Evolutionary conservation across 2,329 filamentous ascomycete species (phyloP).

Genomic region (Magnaporthales sp.): DNA sequence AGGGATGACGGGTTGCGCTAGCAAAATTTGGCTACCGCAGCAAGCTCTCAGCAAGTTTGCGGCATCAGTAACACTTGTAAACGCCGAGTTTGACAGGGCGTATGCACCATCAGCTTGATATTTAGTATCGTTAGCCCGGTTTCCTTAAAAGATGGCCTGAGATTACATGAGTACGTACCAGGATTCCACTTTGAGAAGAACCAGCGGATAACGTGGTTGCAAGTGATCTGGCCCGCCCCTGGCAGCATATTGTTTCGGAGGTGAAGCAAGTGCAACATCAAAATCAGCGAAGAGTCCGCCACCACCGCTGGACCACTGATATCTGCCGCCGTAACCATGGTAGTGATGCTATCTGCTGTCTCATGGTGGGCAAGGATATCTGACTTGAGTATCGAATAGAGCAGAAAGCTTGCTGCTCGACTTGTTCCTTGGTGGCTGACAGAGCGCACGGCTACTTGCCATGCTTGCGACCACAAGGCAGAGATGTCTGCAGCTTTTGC

Average conservation of each 20-base stretch:
- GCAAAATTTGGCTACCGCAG: slow-evolving; percentile 41
- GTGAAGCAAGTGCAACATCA: slow-evolving; percentile 65
- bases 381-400: slow-evolving; percentile 58
- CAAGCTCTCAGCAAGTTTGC: slow-evolving; percentile 62
- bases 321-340: slow-evolving; percentile 68
- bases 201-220: slow-evolving; percentile 72
- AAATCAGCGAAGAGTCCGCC: slow-evolving; percentile 66
- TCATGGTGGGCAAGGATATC: slow-evolving; percentile 59
- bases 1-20: slow-evolving; percentile 20
- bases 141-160: no score
- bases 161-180: slow-evolving; percentile 39
- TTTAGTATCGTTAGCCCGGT: slow-evolving; percentile 6
- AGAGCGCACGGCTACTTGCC: slow-evolving; percentile 65
- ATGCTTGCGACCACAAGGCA: slow-evolving; percentile 59
- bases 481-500: slow-evolving; percentile 32
- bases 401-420: slow-evolving; percentile 66
- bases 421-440: slow-evolving; percentile 63
- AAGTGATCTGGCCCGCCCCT: slow-evolving; percentile 56
- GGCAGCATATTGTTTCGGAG: slow-evolving; percentile 60
- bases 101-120: slow-evolving; percentile 55
- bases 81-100: slow-evolving; percentile 53
- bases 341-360: slow-evolving; percentile 61
- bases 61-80: slow-evolving; percentile 57
- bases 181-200: slow-evolving; percentile 74
- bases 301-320: slow-evolving; percentile 71